A percentile compares a stretch with the other conserved stretches of the same genome.
These are phyloP conservation scores for Phyllosticta capitalensis DNA, from an alignment of 2,329 filamentous ascomycete genomes.

Conservation along the genomic window DNA sequence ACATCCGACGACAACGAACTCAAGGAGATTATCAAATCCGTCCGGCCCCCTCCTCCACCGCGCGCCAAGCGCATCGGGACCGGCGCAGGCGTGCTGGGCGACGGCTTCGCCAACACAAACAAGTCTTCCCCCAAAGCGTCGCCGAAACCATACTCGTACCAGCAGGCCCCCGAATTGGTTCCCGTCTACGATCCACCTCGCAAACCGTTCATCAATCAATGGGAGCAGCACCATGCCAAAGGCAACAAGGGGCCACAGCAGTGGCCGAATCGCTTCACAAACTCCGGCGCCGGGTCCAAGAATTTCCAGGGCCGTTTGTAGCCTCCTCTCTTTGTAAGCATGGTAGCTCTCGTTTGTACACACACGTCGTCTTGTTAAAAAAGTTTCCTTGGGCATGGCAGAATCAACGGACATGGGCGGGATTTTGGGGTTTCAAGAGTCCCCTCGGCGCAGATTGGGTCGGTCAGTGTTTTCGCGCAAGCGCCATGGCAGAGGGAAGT, in stretches of 20 bases:
- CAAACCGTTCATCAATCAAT: background rate
- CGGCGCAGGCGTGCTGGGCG: background rate
- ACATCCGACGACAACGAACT: slow-evolving; percentile 64
- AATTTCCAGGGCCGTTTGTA: background rate
- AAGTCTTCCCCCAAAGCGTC: background rate
- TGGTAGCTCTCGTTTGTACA: background rate
- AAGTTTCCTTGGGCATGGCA: background rate
- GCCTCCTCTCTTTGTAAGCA: background rate
- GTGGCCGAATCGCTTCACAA: background rate
- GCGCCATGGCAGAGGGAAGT: background rate
- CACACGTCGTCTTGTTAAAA: background rate
- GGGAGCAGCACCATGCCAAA: background rate
- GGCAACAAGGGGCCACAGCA: background rate
- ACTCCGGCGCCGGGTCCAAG: background rate
- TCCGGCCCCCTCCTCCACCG: background rate
- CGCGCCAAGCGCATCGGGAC: background rate
- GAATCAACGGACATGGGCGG: background rate
- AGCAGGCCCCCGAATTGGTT: background rate
- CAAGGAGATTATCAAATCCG: slow-evolving; percentile 53
- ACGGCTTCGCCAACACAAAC: background rate
- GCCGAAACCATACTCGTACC: background rate
- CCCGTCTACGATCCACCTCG: background rate
- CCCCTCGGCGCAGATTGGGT: background rate
- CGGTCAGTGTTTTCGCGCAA: background rate
- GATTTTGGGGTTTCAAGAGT: background rate